Evolutionary conservation across 805 yeast species (phyloP).

Genomic region (Saccharomycopsis capsularis): DNA sequence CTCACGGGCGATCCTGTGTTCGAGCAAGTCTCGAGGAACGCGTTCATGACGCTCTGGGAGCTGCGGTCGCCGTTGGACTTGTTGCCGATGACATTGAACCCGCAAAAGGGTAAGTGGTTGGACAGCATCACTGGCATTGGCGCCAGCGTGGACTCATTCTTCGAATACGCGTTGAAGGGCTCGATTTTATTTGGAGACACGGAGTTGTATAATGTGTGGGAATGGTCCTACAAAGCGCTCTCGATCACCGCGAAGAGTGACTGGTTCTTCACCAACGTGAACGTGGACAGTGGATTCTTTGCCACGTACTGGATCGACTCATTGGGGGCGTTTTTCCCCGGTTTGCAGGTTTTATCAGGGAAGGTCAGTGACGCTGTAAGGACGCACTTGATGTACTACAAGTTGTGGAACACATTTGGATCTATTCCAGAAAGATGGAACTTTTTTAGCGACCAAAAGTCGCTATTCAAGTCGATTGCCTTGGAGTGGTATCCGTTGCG

Average conservation of each 20-base stretch:
- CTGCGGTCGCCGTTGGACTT: slow-evolving; percentile 54
- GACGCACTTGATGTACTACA: slow-evolving; percentile 56
- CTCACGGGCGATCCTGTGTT: slow-evolving; percentile 70
- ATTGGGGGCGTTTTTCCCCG: slow-evolving; percentile 83
- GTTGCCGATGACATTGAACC: slow-evolving; percentile 72
- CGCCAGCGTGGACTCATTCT: slow-evolving; percentile 86
- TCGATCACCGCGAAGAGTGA: slow-evolving; percentile 43
- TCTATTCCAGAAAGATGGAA: slow-evolving; percentile 90
- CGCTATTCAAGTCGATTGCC: slow-evolving; percentile 29
- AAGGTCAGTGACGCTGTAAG: slow-evolving; percentile 57
- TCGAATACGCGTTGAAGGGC: slow-evolving; percentile 79
- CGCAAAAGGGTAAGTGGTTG: slow-evolving; percentile 46
- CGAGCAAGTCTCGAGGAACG: slow-evolving; percentile 50
- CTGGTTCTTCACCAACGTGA: slow-evolving; percentile 52
- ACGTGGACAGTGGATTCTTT: slow-evolving; percentile 43
- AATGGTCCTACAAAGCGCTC: slow-evolving; percentile 51
- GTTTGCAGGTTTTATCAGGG: slow-evolving; percentile 74
- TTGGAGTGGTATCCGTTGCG: slow-evolving; percentile 90
- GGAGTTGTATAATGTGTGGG: slow-evolving; percentile 49
- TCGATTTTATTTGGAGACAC: slow-evolving; percentile 64
- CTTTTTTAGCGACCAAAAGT: slow-evolving; percentile 23
- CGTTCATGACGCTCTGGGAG: slow-evolving; percentile 68
- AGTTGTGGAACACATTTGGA: slow-evolving; percentile 74
- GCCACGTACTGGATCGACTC: slow-evolving; percentile 74
- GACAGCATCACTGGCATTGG: slow-evolving; percentile 73